A percentile compares a stretch with the other conserved stretches of the same genome.
Evolutionary conservation across 2,329 filamentous ascomycete species (phyloP).

Genomic region (Cylindrodendrum hubeiense): DNA sequence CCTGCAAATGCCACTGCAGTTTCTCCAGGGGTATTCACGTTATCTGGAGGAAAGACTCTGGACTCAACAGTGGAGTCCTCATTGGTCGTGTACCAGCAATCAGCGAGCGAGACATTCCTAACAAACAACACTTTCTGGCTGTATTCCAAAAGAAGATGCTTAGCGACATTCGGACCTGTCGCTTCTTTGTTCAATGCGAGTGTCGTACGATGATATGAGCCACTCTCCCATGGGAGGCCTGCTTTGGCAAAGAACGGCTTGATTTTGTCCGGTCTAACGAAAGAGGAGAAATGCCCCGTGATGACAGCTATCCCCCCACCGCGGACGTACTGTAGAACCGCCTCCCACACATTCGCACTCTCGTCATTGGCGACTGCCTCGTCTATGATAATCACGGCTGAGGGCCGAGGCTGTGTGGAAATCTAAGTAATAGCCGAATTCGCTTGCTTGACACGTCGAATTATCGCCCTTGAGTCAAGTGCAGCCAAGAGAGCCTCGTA

Average conservation of each 20-base stretch:
- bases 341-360: conserved; percentile 26
- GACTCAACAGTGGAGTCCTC: conserved; percentile 19
- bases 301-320: conserved; percentile 25
- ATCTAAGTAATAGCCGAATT: conserved; percentile 17
- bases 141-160: conserved; percentile 35
- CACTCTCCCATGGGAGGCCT: conserved; percentile 39
- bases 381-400: conserved; percentile 31
- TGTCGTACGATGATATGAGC: conserved; percentile 37
- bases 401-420: conserved; percentile 11
- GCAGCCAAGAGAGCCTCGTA: conserved; percentile 18
- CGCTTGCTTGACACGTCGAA: conserved; percentile 15
- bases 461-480: conserved; percentile 9
- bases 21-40: conserved; percentile 24
- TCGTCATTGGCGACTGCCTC: conserved; percentile 20
- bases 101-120: conserved; percentile 32
- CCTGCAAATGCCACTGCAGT: conserved; percentile 40
- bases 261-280: conserved; percentile 10
- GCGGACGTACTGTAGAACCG: conserved; percentile 31
- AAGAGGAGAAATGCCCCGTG: conserved; percentile 35
- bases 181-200: conserved; percentile 36
- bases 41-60: background rate
- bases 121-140: conserved; percentile 45
- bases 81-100: conserved; percentile 41
- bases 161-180: conserved; percentile 19
- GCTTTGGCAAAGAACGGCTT: conserved; percentile 38